Percentiles rank a stretch among this genome's conserved stretches.
Conservation (phyloP, 1,284 basidiomycete species). For the Schizophyllum amplum region DNA sequence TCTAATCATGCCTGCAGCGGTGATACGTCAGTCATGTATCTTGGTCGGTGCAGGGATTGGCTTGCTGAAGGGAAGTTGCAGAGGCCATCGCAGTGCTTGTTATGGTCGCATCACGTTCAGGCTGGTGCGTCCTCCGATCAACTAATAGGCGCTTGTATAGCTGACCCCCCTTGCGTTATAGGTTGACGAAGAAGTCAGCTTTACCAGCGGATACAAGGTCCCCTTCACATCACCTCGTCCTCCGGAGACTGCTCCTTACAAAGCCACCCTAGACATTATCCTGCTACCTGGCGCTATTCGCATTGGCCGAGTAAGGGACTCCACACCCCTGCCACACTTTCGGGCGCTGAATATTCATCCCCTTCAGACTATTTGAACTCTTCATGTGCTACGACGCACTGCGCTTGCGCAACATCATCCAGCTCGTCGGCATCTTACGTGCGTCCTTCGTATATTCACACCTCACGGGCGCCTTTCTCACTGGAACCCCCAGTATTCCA, state of each 20-base stretch:
- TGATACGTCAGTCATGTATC: constrained; percentile 30
- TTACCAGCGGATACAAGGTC: constrained; percentile 48
- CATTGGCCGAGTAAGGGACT: constrained; percentile 60
- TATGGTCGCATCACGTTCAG: constrained; percentile 49
- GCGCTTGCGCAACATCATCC: constrained; percentile 66
- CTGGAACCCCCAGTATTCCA: constrained; percentile 52
- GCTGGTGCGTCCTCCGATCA: constrained; percentile 26
- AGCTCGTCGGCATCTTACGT: constrained; percentile 67
- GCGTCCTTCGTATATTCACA: constrained; percentile 16
- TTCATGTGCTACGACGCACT: constrained; percentile 71
- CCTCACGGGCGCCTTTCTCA: background rate
- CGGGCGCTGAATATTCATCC: background rate
- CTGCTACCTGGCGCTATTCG: constrained; percentile 75
- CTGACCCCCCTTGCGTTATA: constrained; percentile 18
- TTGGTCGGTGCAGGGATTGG: background rate
- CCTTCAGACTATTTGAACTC: constrained; percentile 57
- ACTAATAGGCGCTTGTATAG: constrained; percentile 3
- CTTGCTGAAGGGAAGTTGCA: constrained; percentile 2
- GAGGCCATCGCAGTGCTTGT: constrained; percentile 41
- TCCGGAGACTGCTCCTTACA: constrained; percentile 8
- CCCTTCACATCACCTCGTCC: constrained; percentile 5
- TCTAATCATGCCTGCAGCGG: constrained; percentile 24
- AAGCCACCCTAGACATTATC: constrained; percentile 56
- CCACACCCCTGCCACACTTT: background rate
- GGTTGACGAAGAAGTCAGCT: constrained; percentile 47